These are phyloP conservation scores for Acanthamoeba castellanii DNA, from an alignment of 208 protist genomes.

Conservation along the genomic window DNA sequence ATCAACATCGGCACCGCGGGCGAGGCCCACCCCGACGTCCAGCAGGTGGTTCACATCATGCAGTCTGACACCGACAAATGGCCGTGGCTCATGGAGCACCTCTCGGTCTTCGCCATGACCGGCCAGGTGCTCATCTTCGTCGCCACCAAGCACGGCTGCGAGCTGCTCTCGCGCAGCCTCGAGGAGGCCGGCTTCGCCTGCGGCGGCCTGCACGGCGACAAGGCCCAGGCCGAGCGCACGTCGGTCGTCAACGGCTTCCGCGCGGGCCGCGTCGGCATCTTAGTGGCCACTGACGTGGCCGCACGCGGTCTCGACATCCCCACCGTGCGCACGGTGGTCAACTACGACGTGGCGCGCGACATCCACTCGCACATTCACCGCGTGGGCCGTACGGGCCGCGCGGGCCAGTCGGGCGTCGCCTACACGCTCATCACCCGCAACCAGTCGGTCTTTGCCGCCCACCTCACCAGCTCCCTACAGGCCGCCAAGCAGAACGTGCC, in stretches of 20 bases:
- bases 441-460: neutral
- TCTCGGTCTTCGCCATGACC: conserved; percentile 69
- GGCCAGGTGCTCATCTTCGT: conserved; percentile 86
- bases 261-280: conserved; percentile 63
- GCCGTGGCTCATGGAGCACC: conserved; percentile 75
- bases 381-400: neutral
- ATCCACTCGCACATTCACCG: conserved; percentile 83
- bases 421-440: conserved; percentile 57
- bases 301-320: conserved; percentile 85
- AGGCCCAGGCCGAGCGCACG: conserved; percentile 81
- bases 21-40: conserved; percentile 80
- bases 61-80: conserved; percentile 75
- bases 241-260: conserved; percentile 79
- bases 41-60: conserved; percentile 82
- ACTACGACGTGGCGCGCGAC: conserved; percentile 82
- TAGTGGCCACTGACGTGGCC: conserved; percentile 88
- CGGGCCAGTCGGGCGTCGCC: conserved; percentile 11
- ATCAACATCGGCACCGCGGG: conserved; percentile 80
- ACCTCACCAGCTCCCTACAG: neutral
- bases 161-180: conserved; percentile 77
- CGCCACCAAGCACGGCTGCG: conserved; percentile 67
- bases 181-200: neutral
- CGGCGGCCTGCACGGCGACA: conserved; percentile 84
- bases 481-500: conserved; percentile 36
- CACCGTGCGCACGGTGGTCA: conserved; percentile 83